Evolutionary conservation across 1,139 yeast genomes (phyloP).

Genomic region (Yarrowia galli): DNA sequence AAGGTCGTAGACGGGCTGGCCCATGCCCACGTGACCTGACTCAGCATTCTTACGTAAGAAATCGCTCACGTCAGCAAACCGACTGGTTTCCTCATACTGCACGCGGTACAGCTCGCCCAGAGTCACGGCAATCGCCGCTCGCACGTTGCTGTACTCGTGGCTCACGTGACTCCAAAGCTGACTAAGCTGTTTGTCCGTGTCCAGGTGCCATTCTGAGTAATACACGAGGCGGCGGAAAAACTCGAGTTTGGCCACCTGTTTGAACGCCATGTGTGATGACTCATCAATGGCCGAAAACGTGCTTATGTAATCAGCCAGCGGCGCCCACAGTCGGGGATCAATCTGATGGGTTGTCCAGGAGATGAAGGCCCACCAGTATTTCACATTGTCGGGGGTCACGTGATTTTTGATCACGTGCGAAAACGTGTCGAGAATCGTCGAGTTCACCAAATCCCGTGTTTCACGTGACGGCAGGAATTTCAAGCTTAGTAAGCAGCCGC

Average conservation of each 20-base stretch:
- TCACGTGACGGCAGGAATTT: constrained; percentile 43
- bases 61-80: background rate
- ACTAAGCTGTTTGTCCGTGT: constrained; percentile 47
- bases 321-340: constrained; percentile 68
- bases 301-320: constrained; percentile 58
- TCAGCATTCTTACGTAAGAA: background rate
- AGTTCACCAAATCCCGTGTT: constrained; percentile 46
- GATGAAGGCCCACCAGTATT: constrained; percentile 78
- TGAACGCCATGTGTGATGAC: constrained; percentile 68
- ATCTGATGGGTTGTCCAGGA: constrained; percentile 62
- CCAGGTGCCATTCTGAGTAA: constrained; percentile 28
- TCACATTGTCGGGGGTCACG: constrained; percentile 76
- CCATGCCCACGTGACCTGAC: background rate
- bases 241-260: constrained; percentile 65
- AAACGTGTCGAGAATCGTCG: constrained; percentile 61
- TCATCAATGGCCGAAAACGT: constrained; percentile 58
- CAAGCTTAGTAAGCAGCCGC: constrained; percentile 48
- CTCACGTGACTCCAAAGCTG: constrained; percentile 58
- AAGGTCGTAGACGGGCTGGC: background rate
- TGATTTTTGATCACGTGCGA: constrained; percentile 63
- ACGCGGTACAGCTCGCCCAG: constrained; percentile 64
- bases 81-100: constrained; percentile 58
- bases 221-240: constrained; percentile 46
- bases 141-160: constrained; percentile 78
- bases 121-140: constrained; percentile 73